Conservation (phyloP, 805 yeast genomes). For the Sungouiozyma intestinalis region DNA sequence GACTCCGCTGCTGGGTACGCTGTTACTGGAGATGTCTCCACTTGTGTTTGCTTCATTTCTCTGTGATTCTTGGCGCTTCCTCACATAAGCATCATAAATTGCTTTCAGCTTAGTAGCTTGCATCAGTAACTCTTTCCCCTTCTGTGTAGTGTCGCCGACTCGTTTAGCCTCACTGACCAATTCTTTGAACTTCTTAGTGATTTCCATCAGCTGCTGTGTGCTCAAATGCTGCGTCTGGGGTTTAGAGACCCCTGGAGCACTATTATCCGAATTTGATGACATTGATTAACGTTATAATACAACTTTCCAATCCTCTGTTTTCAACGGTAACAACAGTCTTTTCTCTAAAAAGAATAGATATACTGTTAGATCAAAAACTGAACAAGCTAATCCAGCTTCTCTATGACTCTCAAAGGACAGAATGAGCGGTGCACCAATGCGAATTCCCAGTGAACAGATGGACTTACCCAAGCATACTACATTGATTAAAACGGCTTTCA, state of each 20-base stretch:
- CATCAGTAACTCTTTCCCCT: conserved; percentile 50
- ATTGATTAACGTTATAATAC: neutral
- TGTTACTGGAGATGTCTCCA: conserved; percentile 10
- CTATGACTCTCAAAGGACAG: no score
- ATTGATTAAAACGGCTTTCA: no score
- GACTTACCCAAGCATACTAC: no score
- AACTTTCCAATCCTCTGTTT: neutral
- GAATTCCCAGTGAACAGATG: no score
- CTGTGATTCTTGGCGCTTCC: conserved; percentile 24
- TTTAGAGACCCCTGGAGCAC: neutral
- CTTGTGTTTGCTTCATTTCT: conserved; percentile 9
- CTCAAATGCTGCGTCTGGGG: neutral
- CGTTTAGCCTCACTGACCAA: conserved; percentile 54
- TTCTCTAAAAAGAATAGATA: no score
- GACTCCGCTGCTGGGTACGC: neutral
- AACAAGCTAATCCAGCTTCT: no score
- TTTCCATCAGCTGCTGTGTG: conserved; percentile 34
- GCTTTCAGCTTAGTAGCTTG: conserved; percentile 57
- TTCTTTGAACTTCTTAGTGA: conserved; percentile 47
- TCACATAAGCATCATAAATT: conserved; percentile 45
- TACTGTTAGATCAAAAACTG: no score
- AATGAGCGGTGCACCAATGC: no score
- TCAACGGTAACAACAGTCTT: no score
- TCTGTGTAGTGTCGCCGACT: conserved; percentile 48
- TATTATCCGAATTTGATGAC: conserved; percentile 2